Conservation (phyloP, 2,329 filamentous ascomycete genomes). For the Alternaria rosae region DNA sequence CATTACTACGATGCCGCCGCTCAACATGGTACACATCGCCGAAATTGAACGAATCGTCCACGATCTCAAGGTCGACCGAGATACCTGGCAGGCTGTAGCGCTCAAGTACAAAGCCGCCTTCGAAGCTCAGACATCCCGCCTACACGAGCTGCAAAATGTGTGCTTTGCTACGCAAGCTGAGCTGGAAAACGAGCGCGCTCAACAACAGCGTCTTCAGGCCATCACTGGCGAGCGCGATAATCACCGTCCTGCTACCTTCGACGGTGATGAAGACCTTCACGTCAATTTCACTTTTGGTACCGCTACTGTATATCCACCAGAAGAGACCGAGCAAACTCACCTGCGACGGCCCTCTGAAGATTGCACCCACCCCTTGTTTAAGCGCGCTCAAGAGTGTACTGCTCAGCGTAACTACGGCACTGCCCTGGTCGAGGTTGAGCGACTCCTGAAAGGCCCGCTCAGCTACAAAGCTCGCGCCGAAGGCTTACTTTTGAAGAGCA, state of each 20-base stretch:
- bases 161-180: slow-evolving; percentile 44
- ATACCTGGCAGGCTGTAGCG: slow-evolving; percentile 41
- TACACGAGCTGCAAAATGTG: slow-evolving; percentile 36
- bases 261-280: slow-evolving; percentile 7
- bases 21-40: slow-evolving; percentile 12
- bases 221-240: slow-evolving; percentile 1
- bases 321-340: background rate
- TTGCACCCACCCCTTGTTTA: slow-evolving; percentile 25
- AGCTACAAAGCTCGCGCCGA: slow-evolving; percentile 35
- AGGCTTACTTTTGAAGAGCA: slow-evolving; percentile 41
- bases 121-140: slow-evolving; percentile 29
- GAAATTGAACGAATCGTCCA: slow-evolving; percentile 27
- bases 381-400: slow-evolving; percentile 25
- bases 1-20: slow-evolving; percentile 27
- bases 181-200: slow-evolving; percentile 39
- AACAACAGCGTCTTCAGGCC: slow-evolving; percentile 20
- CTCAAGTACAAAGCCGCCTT: slow-evolving; percentile 39
- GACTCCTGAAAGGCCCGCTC: slow-evolving; percentile 35
- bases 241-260: background rate
- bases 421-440: slow-evolving; percentile 34
- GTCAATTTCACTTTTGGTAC: slow-evolving; percentile 16
- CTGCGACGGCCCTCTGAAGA: slow-evolving; percentile 1
- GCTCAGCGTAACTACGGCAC: slow-evolving; percentile 30
- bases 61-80: slow-evolving; percentile 38
- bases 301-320: slow-evolving; percentile 18